Evolutionary conservation across 805 yeast species (phyloP), one percentile per base, ranked within the genome.

Genomic region (Cyberlindnera maclurae): DNA sequence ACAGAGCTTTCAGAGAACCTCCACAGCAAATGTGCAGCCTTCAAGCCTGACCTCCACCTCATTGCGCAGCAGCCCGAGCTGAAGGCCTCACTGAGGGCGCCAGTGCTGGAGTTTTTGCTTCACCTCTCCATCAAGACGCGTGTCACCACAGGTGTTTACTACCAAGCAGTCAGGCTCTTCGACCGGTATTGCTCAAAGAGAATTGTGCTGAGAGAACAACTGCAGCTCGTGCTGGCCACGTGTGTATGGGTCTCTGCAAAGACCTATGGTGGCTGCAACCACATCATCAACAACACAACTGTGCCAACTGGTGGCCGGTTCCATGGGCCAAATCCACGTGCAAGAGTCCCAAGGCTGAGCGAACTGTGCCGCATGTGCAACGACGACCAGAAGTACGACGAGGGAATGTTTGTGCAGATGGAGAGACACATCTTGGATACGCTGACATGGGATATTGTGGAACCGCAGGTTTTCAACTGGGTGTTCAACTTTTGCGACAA

Each of bases 161-260:
- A 77, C 75, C 67, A 77, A 56, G 78, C 82, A 0, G 77, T 81
- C 29, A 79, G 81, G 50, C 70, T 89, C 38, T 83, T 90, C 44
- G 98, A 90, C 59, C 75, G 97, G 44, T 90, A 90, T 64, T 84
- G 95, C 57, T 82, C 95, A 38, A 82, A 80, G 51, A 71, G 97
- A 50, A 77, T 88, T 7, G 93, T 89, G 1, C 71, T 83, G 46
- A 75, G 80, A 48, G 89, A 84, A 41, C 97, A 89, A 62, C 79
- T 86, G 44, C 96, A 89, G 60, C 70, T 90, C 38, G 90, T 90
- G 10, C 87, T 94, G 26, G 83, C 95, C 44, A 86, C 96, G 4
- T 86, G 96, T 44, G 65, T 90, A 27, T 90, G 97, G 97, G 73
- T 90, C 26, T 86, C 96, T 3, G 80, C 96, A 18, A 90, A 90